Percentiles rank a stretch among this genome's conserved stretches.
Conservation (phyloP, 225 moss, liverwort and hornwort genomes). For the Anthoceros angustus region DNA sequence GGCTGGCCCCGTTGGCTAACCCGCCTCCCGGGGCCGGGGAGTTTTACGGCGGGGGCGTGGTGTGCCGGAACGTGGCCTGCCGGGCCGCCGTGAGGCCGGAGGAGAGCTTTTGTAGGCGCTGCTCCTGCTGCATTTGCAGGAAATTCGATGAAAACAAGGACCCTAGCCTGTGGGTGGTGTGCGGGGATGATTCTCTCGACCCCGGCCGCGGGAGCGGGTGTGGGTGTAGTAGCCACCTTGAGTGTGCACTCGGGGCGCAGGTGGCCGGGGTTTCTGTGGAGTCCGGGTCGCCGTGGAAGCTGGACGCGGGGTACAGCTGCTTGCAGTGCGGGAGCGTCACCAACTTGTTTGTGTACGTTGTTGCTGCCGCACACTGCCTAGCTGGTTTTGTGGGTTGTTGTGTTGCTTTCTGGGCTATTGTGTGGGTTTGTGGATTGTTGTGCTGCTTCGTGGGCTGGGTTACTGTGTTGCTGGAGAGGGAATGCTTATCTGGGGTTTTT, state of each 20-base stretch:
- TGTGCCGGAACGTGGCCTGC: constrained; percentile 6
- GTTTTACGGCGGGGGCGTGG: not conserved
- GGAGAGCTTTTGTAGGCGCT: constrained; percentile 6
- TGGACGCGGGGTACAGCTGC: constrained; percentile 5
- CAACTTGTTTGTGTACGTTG: not conserved
- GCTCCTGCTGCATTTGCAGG: constrained; percentile 9
- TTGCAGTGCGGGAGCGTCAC: constrained; percentile 1
- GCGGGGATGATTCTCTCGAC: not conserved
- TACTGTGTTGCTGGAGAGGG: too few relatives aligned
- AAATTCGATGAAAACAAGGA: constrained; percentile 10
- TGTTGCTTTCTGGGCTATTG: too few relatives aligned
- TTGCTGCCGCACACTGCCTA: too few relatives aligned
- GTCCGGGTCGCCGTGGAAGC: not conserved
- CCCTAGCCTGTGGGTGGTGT: constrained; percentile 7
- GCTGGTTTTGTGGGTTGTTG: too few relatives aligned
- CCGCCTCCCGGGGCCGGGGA: not conserved
- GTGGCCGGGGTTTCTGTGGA: constrained; percentile 5
- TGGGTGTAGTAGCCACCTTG: constrained; percentile 1
- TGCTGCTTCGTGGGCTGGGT: too few relatives aligned
- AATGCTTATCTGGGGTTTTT: too few relatives aligned
- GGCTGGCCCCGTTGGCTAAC: not conserved
- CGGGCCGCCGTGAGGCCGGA: constrained; percentile 6
- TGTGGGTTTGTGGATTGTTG: too few relatives aligned
- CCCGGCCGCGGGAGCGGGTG: not conserved
- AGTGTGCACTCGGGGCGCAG: constrained; percentile 3